These are phyloP conservation scores for Fusarium sp. DNA, from an alignment of 2,329 filamentous ascomycete species.

Conservation along the genomic window DNA sequence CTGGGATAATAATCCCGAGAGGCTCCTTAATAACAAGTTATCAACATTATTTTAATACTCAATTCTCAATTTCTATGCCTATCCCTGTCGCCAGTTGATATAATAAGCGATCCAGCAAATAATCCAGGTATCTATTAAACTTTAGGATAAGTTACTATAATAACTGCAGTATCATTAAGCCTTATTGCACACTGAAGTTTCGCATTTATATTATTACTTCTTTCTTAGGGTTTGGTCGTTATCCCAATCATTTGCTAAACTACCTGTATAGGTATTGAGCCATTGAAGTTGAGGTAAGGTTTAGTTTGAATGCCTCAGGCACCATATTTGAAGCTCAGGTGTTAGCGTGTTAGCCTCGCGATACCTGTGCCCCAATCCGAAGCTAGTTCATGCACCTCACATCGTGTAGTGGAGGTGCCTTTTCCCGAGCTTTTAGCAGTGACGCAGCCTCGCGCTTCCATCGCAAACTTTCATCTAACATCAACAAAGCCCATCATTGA, in stretches of 20 bases:
- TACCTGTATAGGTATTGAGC: no score
- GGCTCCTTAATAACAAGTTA: no score
- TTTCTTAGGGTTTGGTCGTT: no score
- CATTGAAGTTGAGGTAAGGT: not conserved
- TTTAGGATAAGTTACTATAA: no score
- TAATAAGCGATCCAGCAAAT: no score
- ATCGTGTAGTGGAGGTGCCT: constrained; percentile 41
- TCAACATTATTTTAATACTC: not conserved
- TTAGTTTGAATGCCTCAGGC: constrained; percentile 41
- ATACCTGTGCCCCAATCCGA: constrained; percentile 34
- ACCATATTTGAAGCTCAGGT: constrained; percentile 1
- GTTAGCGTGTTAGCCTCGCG: constrained; percentile 39
- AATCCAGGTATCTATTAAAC: no score
- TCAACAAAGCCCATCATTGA: constrained; percentile 26
- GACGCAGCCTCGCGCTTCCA: constrained; percentile 41
- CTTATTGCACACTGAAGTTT: no score
- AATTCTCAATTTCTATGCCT: not conserved
- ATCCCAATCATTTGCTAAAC: no score
- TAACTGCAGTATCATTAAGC: no score
- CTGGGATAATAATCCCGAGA: no score
- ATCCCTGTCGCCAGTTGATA: no score
- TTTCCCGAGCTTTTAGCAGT: constrained; percentile 46
- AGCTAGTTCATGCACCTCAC: constrained; percentile 42
- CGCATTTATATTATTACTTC: no score
- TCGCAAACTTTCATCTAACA: constrained; percentile 31